Conservation (phyloP, 306 rosid species). For the Medicago ruthenica region DNA sequence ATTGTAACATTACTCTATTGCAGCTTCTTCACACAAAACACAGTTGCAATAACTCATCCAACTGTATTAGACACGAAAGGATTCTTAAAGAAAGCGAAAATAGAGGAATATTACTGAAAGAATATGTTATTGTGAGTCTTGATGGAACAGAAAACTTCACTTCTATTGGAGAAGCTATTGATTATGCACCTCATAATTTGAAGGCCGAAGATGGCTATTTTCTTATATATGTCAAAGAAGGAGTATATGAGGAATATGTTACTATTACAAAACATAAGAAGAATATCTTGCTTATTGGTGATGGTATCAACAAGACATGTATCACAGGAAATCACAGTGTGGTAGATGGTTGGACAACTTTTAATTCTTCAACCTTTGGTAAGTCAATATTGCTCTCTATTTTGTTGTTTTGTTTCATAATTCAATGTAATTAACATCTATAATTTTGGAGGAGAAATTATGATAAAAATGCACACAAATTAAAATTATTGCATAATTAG, state of each 20-base stretch:
- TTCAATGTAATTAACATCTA: no score
- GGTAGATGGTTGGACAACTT: constrained; percentile 75
- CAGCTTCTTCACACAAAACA: constrained; percentile 55
- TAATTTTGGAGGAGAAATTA: no score
- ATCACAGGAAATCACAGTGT: constrained; percentile 76
- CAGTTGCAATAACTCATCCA: constrained; percentile 43
- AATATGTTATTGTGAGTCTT: constrained; percentile 54
- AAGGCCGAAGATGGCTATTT: constrained; percentile 70
- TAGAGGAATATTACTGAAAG: constrained; percentile 56
- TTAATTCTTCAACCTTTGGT: constrained; percentile 81
- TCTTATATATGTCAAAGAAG: constrained; percentile 61
- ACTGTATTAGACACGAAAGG: constrained; percentile 50
- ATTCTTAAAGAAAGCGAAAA: constrained; percentile 47
- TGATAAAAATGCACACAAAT: no score
- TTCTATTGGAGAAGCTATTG: constrained; percentile 67
- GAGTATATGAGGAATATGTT: constrained; percentile 67
- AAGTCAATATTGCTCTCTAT: constrained; percentile 12
- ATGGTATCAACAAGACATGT: constrained; percentile 74
- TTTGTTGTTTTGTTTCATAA: no score
- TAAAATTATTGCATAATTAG: no score
- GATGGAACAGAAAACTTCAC: constrained; percentile 71
- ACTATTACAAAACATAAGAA: constrained; percentile 53
- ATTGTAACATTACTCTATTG: constrained; percentile 25
- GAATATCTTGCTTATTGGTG: constrained; percentile 72
- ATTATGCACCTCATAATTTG: constrained; percentile 56